Evolutionary conservation across 331 rosid species (phyloP), one percentile per base, ranked within the genome.

Genomic region (Malus hybrid): DNA sequence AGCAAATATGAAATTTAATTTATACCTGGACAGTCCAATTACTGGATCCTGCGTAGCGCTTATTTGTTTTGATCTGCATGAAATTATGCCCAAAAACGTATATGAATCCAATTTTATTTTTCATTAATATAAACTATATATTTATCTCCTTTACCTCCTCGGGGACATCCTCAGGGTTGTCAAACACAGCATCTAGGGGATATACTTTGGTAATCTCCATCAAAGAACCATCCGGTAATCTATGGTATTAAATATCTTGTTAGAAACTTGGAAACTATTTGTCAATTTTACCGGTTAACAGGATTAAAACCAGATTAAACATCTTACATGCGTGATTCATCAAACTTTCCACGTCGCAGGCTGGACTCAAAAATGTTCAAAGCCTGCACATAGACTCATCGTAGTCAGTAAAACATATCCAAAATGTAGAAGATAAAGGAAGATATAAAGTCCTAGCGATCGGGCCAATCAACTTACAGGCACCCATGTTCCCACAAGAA

Each of bases 401-500:
- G 15, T 10, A 29, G 56, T 83, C 69, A 83, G 78, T 60, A 66
- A 26, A 66, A 57, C 50, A 72, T 79, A 48, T 7, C 52, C 36
- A 66, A 53, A 18, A 8, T 5, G 28, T 73, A 78, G 65, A 36
- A 66, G 66, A 34, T 14, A n/a, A 58, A 33, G 42, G 74, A 5
- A 64, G 6, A 39, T 34, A 66, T 33, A 46, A 14, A 36, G 33
- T 56, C 10, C 5, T 7, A 1, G 48, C 33, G 53, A 63, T 58
- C 42, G 52, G 60, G 70, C 26, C 71, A 58, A 58, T 78, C 60
- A 73, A 87, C 98, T 87, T 82, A 93, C 98, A 67, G 98, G 98
- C 76, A 93, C 98, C 98, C 98, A 93, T 8, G 98, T 93, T 65
- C 98, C 98, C 26, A 93, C 93, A 42, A 93, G 92, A 84, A 93